Evolutionary conservation across 345 rosid genomes (phyloP).

Genomic region (Stellera chamaejasme): DNA sequence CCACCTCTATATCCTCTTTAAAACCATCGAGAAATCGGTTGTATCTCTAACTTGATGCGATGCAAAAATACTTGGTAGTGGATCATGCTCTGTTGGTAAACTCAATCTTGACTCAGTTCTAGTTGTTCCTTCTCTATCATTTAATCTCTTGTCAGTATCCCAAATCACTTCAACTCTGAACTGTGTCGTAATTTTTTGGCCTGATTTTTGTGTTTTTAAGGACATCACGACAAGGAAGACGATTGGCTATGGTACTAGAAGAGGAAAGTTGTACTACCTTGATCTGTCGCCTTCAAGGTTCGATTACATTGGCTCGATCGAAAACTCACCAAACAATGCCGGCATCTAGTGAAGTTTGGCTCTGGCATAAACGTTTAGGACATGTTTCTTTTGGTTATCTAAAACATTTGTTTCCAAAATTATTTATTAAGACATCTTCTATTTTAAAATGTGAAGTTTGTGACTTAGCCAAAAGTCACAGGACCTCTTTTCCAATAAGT

Average conservation of each 20-base stretch:
- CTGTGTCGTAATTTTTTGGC: conserved; percentile 6
- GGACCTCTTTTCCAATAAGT: no score
- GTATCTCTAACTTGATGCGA: no score
- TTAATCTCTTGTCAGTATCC: background rate
- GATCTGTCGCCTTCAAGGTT: background rate
- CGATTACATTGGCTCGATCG: background rate
- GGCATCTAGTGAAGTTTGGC: no score
- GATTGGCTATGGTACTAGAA: background rate
- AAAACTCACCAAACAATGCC: background rate
- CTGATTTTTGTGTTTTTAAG: conserved; percentile 8
- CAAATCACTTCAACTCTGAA: background rate
- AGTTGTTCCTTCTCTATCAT: background rate
- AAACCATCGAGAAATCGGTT: no score
- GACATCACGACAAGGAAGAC: background rate
- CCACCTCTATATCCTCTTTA: no score
- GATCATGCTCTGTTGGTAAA: background rate
- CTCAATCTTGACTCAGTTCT: conserved; percentile 2
- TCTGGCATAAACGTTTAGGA: no score
- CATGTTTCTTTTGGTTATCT: no score
- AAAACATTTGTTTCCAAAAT: no score
- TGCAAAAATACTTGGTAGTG: no score
- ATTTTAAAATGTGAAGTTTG: no score
- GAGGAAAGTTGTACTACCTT: background rate
- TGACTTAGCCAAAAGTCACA: no score
- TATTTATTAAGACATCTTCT: no score